Conservation (phyloP, 768 basidiomycete genomes). For the Podaxis sp. region DNA sequence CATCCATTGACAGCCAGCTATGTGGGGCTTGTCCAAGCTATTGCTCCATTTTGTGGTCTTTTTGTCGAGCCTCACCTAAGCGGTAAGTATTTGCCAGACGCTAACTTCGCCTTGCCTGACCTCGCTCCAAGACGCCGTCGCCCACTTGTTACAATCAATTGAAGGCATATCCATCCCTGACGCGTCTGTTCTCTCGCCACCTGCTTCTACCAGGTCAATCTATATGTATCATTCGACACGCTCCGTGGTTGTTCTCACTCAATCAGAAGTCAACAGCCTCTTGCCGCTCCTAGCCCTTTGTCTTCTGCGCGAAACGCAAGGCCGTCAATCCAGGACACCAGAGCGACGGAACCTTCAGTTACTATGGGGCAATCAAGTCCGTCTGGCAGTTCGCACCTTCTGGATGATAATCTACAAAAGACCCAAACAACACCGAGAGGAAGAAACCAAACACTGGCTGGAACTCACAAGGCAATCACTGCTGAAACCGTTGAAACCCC, state of each 20-base stretch:
- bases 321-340: too few relatives aligned
- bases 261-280: constrained; percentile 2
- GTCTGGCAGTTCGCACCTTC: background rate
- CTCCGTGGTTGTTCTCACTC: background rate
- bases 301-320: background rate
- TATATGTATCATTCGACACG: background rate
- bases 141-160: constrained; percentile 11
- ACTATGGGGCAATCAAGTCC: background rate
- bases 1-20: constrained; percentile 36
- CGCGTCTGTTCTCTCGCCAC: background rate
- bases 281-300: background rate
- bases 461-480: background rate
- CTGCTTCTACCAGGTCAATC: background rate
- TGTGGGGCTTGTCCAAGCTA: constrained; percentile 28
- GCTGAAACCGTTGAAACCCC: background rate
- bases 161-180: constrained; percentile 2
- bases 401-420: background rate
- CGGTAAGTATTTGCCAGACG: constrained; percentile 21
- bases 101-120: background rate
- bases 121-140: constrained; percentile 4
- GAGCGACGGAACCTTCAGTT: background rate
- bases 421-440: background rate
- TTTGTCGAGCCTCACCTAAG: constrained; percentile 35
- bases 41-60: constrained; percentile 25
- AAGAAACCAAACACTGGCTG: background rate